Evolutionary conservation across 208 protist species (phyloP).

Genomic region (Trypanosoma conorhini): DNA sequence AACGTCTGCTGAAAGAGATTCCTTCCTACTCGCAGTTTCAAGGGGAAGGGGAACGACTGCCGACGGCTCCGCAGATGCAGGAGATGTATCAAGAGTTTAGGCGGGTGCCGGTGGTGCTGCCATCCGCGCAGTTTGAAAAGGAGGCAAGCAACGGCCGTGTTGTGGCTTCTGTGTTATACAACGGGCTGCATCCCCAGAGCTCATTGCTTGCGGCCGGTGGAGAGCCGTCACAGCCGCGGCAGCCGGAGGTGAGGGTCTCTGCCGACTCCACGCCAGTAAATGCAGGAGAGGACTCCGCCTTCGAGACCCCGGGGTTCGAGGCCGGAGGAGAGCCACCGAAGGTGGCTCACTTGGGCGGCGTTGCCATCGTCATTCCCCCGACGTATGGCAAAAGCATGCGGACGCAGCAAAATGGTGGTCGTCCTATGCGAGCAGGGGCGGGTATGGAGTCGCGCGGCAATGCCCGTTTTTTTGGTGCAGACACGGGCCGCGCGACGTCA

Average conservation of each 20-base stretch:
- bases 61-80: slow-evolving; percentile 37
- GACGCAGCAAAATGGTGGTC: neutral
- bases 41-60: slow-evolving; percentile 29
- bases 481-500: neutral
- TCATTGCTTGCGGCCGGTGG: neutral
- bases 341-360: neutral
- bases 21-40: slow-evolving; percentile 66
- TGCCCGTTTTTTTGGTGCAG: neutral
- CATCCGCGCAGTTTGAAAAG: slow-evolving; percentile 50
- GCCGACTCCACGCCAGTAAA: slow-evolving; percentile 22
- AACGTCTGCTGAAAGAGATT: slow-evolving; percentile 85
- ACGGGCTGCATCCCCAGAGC: neutral
- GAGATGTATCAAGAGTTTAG: slow-evolving; percentile 75
- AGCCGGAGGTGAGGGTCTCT: slow-evolving; percentile 4
- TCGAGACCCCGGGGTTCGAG: neutral
- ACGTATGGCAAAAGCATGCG: slow-evolving; percentile 23
- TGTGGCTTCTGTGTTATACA: slow-evolving; percentile 27
- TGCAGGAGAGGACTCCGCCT: neutral
- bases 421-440: neutral
- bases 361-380: slow-evolving; percentile 11
- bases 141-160: slow-evolving; percentile 58
- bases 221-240: neutral
- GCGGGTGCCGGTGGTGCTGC: slow-evolving; percentile 63
- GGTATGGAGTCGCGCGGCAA: neutral
- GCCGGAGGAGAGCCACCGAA: neutral